Base-by-base conservation (phyloP, 768 basidiomycete species). In the Candolleomyces eurysporus region DNA sequence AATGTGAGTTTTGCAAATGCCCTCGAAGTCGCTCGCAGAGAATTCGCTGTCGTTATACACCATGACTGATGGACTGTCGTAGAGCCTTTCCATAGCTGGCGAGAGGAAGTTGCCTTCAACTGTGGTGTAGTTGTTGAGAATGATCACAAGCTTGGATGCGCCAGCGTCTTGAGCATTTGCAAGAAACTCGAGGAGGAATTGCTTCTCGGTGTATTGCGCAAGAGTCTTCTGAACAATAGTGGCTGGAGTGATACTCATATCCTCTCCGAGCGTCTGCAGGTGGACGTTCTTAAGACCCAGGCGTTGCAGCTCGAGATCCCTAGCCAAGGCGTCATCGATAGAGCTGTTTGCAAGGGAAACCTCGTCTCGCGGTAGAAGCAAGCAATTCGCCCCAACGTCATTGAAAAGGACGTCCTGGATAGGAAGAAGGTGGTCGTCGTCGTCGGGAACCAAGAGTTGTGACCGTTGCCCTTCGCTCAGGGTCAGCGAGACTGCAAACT, bases 161-260 rank as follows among this genome's bases (percentile, higher is more conserved):
- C 68, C 68, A 0, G 83, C 84, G 64, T 85, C 84, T 5, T 72
- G 71, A 1, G 84, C 84, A 60, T 85, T 85, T 0, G 84, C 84
- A 5, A 85, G 60, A 63, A 84, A 83, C 60, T 85, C 84, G 1
- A 74, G 76, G 40, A 79, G 66, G 10, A 82, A 73, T 56, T 84
- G 80, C 7, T 73, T 70, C 7, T 73, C 71, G 6, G 72, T 72
- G 54, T 84, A 84, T 21, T 79, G 72, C 16, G 64, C 68, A 11
- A 85, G 67, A 0, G 75, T 76, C 17, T 77, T 76, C 4, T 69
- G 67, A 16, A 85, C 82, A 2, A 79, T 77, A 0, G 74, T 78
- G 4, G 75, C 69, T 4, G 80, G 70, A 26, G 74, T 72, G 59
- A 81, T 78, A 3, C 77, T 77, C 73, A 84, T 78, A 56, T 82